A percentile compares a stretch with the other conserved stretches of the same genome.
These are phyloP conservation scores for Penicillium dipodomyicola DNA, from an alignment of 495 filamentous ascomycete genomes.

Conservation along the genomic window DNA sequence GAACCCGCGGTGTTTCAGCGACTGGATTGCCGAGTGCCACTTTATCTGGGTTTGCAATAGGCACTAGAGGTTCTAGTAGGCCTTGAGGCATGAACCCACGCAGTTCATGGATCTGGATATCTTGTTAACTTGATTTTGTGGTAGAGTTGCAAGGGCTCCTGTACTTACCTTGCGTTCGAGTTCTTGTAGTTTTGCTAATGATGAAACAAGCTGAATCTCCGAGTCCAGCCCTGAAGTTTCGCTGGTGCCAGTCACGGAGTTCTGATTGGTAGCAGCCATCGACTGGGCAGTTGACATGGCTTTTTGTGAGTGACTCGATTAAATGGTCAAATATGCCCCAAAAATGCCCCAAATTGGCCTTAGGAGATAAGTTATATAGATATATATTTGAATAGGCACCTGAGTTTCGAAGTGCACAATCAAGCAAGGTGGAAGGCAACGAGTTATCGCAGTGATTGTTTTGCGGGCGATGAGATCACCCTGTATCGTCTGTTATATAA, in stretches of 20 bases:
- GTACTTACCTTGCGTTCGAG: constrained; percentile 37
- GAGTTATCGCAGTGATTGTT: not conserved
- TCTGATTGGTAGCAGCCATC: constrained; percentile 8
- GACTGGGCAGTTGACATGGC: constrained; percentile 4
- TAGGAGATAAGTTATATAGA: not conserved
- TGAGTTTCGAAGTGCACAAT: not conserved
- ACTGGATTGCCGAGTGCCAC: constrained; percentile 14
- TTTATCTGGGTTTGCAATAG: constrained; percentile 31
- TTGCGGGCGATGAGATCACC: not conserved
- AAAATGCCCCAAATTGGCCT: not conserved
- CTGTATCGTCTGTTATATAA: not conserved
- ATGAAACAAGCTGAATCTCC: constrained; percentile 43
- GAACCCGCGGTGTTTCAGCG: constrained; percentile 29
- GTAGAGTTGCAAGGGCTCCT: not conserved
- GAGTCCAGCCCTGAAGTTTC: constrained; percentile 21
- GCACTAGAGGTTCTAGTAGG: constrained; percentile 35
- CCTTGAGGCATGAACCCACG: constrained; percentile 42
- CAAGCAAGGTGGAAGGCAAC: not conserved
- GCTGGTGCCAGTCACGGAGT: not conserved
- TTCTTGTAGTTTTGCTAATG: constrained; percentile 45
- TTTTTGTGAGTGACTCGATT: not conserved
- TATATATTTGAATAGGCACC: not conserved
- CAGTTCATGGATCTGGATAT: constrained; percentile 40
- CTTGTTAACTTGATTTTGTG: constrained; percentile 7
- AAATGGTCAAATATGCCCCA: not conserved